phyloP scores from a whole-genome alignment of 495 filamentous ascomycete genomes.

The Aspergillus steynii region DNA sequence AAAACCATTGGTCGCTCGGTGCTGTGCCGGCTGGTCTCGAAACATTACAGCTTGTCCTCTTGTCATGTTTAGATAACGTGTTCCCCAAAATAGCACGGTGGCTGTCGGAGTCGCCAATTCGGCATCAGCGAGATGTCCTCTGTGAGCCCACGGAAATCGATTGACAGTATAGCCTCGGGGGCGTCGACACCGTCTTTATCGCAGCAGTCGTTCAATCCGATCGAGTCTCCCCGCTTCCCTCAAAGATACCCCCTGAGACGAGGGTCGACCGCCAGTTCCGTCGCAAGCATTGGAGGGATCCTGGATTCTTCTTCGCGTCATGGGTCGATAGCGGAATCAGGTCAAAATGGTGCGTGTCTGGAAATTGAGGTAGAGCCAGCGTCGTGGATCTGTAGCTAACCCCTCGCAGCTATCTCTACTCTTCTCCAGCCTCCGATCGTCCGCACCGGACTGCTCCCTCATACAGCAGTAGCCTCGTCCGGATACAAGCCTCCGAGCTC shows the following conservation, averaged over 20 bases:
- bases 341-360: slow-evolving; percentile 68
- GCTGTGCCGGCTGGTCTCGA: not conserved
- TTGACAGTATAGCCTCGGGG: slow-evolving; percentile 61
- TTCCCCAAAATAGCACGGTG: slow-evolving; percentile 34
- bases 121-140: slow-evolving; percentile 61
- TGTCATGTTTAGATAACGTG: slow-evolving; percentile 49
- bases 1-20: slow-evolving; percentile 5
- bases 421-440: slow-evolving; percentile 88
- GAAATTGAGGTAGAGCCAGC: not conserved
- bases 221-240: slow-evolving; percentile 45
- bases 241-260: slow-evolving; percentile 58
- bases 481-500: slow-evolving; percentile 82
- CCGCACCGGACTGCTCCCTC: slow-evolving; percentile 79
- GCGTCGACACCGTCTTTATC: slow-evolving; percentile 52
- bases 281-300: slow-evolving; percentile 74
- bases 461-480: slow-evolving; percentile 64
- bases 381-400: slow-evolving; percentile 14
- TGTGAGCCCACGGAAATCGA: slow-evolving; percentile 64
- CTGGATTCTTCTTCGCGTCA: slow-evolving; percentile 66
- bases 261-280: slow-evolving; percentile 85
- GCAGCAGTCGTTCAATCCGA: slow-evolving; percentile 59
- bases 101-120: slow-evolving; percentile 40
- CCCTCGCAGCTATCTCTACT: slow-evolving; percentile 76
- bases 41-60: slow-evolving; percentile 21
- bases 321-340: slow-evolving; percentile 68